Percentiles rank a stretch among this genome's conserved stretches.
Evolutionary conservation across 129 eudicot genomes (phyloP).

Genomic region (Flaveria trinervia): DNA sequence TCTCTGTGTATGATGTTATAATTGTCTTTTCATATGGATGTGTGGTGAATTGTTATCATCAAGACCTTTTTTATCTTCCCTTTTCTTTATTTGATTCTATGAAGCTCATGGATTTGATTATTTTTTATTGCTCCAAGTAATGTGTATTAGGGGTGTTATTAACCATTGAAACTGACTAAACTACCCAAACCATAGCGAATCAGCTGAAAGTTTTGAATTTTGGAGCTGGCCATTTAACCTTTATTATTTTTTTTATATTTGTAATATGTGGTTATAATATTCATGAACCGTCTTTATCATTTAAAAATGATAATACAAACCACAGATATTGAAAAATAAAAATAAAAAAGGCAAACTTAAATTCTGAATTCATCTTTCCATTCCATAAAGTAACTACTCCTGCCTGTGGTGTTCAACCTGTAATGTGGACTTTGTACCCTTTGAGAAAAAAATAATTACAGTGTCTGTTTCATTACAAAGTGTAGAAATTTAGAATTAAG

Average conservation of each 20-base stretch:
- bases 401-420: neutral
- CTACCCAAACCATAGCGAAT: neutral
- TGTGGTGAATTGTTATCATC: neutral
- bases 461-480: neutral
- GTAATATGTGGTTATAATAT: neutral
- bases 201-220: neutral
- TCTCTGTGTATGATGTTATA: neutral
- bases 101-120: neutral
- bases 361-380: neutral
- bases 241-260: neutral
- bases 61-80: neutral
- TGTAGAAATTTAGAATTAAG: neutral
- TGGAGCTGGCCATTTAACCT: too few relatives aligned
- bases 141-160: constrained; percentile 3
- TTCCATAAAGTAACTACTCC: neutral
- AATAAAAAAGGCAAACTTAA: too few relatives aligned
- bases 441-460: neutral
- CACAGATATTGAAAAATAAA: neutral
- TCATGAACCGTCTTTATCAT: neutral
- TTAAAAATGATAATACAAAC: neutral
- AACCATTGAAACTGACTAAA: neutral
- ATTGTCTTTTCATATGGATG: neutral
- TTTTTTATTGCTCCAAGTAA: neutral
- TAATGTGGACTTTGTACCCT: neutral
- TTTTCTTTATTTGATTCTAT: neutral